Evolutionary conservation across 2,329 filamentous ascomycete genomes (phyloP).

Genomic region (Emergomyces africanus): DNA sequence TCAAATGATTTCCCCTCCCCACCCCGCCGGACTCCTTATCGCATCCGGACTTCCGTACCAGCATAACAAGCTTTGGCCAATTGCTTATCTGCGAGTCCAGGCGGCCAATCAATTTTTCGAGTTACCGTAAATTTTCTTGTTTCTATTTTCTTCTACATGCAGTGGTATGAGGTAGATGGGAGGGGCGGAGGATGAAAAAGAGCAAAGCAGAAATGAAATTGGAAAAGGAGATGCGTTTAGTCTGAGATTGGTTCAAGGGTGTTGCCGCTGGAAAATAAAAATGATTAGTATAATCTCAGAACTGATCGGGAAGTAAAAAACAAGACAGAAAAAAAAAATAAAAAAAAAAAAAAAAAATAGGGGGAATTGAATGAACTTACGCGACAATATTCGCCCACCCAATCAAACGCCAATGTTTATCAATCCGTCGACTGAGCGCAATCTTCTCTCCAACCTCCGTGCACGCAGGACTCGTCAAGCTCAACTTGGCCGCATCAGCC

Average conservation of each 20-base stretch:
- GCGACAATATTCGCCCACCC: constrained; percentile 72
- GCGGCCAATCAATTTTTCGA: background rate
- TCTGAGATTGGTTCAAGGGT: constrained; percentile 34
- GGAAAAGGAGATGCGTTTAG: constrained; percentile 16
- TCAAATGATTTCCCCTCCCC: background rate
- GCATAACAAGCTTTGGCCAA: background rate
- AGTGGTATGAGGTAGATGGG: background rate
- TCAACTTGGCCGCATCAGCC: constrained; percentile 92
- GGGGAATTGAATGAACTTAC: no score
- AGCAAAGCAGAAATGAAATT: background rate
- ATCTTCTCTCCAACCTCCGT: constrained; percentile 98
- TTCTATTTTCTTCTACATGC: background rate
- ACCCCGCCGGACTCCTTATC: background rate
- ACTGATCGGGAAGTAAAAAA: background rate
- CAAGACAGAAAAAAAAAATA: no score
- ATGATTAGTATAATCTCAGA: constrained; percentile 6
- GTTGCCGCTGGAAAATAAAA: constrained; percentile 27
- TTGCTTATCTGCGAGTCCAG: background rate
- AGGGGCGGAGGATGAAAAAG: no score
- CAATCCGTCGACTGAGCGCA: constrained; percentile 86
- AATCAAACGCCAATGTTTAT: constrained; percentile 97
- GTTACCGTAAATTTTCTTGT: background rate
- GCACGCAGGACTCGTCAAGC: constrained; percentile 85
- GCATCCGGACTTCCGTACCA: background rate
- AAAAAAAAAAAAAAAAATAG: no score